Percentiles rank a stretch among this genome's conserved stretches.
phyloP scores from a whole-genome alignment of 371 early-diverging fungal genomes.

The Mucor sp. region DNA sequence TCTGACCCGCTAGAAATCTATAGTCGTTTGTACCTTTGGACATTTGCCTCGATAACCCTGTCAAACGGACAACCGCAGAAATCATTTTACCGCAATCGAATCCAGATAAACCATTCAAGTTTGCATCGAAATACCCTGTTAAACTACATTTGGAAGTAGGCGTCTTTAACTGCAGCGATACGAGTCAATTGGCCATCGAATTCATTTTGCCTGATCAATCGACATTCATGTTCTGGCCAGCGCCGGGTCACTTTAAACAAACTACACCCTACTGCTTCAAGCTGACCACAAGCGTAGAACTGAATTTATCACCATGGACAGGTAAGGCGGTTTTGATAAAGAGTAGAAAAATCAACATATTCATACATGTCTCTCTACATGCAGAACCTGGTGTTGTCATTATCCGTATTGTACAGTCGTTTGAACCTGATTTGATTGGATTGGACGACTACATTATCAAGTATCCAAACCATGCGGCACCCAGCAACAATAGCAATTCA shows the following conservation, averaged over 20 bases:
- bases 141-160: constrained; percentile 44
- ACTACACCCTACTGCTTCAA: constrained; percentile 41
- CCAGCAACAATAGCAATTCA: not conserved
- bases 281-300: constrained; percentile 32
- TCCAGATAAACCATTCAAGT: constrained; percentile 43
- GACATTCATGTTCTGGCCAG: constrained; percentile 42
- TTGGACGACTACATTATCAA: constrained; percentile 49
- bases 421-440: constrained; percentile 49
- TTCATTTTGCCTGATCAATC: constrained; percentile 42
- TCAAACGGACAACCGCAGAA: constrained; percentile 40
- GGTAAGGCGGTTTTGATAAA: constrained; percentile 27
- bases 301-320: constrained; percentile 41
- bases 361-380: not conserved
- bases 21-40: constrained; percentile 42
- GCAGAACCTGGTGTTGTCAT: constrained; percentile 31
- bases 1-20: not conserved
- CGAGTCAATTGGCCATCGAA: constrained; percentile 44
- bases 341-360: not conserved
- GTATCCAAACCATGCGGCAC: constrained; percentile 26
- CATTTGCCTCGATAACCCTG: constrained; percentile 30
- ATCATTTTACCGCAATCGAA: constrained; percentile 43
- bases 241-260: constrained; percentile 38
- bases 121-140: constrained; percentile 31
- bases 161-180: constrained; percentile 35
- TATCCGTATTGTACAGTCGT: constrained; percentile 43